Evolutionary conservation across 495 filamentous ascomycete genomes (phyloP).

Genomic region (Xylaria sp.): DNA sequence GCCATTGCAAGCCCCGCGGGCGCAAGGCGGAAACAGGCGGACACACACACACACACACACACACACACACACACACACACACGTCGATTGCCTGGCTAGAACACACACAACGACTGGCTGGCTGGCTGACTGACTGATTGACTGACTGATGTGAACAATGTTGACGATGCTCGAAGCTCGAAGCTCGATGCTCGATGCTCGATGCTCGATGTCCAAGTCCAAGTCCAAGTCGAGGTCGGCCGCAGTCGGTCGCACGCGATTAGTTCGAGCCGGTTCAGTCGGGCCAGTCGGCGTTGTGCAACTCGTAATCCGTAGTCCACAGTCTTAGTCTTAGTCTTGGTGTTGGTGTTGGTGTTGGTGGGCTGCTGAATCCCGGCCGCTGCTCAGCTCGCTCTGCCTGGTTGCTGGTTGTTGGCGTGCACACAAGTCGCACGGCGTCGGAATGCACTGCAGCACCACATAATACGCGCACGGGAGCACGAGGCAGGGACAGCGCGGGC

Average conservation of each 20-base stretch:
- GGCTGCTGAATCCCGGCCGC: background rate
- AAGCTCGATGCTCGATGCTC: too few relatives aligned
- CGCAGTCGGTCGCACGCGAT: slow-evolving; percentile 3
- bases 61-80: too few relatives aligned
- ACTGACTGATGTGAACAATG: slow-evolving; percentile 3
- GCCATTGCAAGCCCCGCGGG: slow-evolving; percentile 38
- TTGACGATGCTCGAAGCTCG: background rate
- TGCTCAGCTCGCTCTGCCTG: background rate
- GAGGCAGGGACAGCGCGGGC: background rate
- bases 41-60: too few relatives aligned
- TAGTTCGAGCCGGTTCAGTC: background rate
- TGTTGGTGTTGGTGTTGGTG: too few relatives aligned
- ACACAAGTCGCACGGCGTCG: slow-evolving; percentile 4
- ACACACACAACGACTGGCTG: background rate
- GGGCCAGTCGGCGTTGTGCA: slow-evolving; percentile 16
- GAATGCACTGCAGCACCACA: slow-evolving; percentile 21
- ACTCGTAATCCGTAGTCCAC: too few relatives aligned
- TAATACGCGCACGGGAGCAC: background rate
- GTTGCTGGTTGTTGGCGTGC: slow-evolving; percentile 8
- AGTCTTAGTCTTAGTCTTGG: too few relatives aligned
- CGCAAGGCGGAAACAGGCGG: slow-evolving; percentile 13
- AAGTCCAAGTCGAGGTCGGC: background rate
- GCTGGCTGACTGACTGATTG: too few relatives aligned
- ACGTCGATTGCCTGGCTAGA: background rate
- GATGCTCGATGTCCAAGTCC: background rate